These are phyloP conservation scores for Xylariaceae sp. DNA, from an alignment of 2,329 filamentous ascomycete species.

Conservation along the genomic window DNA sequence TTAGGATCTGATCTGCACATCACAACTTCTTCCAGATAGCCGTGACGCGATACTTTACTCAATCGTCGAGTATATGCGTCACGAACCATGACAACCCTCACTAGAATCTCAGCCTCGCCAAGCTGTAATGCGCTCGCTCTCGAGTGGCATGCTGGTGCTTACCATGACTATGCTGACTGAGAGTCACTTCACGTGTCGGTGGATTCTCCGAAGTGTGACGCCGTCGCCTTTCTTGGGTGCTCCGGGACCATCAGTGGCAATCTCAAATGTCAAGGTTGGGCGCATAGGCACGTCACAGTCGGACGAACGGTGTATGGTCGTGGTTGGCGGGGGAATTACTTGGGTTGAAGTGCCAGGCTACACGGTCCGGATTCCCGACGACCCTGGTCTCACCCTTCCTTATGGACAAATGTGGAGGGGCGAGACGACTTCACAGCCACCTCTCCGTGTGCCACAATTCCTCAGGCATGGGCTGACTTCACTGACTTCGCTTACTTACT, in stretches of 20 bases:
- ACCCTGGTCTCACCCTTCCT: slow-evolving; percentile 5
- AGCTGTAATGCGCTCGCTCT: slow-evolving; percentile 4
- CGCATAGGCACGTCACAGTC: slow-evolving; percentile 18
- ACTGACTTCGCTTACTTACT: no score
- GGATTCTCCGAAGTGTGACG: slow-evolving; percentile 4
- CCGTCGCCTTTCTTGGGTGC: slow-evolving; percentile 14
- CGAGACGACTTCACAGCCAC: no score
- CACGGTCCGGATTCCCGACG: slow-evolving; percentile 20
- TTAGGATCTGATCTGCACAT: neutral
- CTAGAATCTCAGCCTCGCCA: slow-evolving; percentile 22
- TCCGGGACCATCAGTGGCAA: slow-evolving; percentile 12
- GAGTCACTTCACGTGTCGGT: no score
- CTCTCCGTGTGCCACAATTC: no score
- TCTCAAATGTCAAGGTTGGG: slow-evolving; percentile 4
- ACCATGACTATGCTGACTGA: no score
- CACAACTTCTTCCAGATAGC: slow-evolving; percentile 23
- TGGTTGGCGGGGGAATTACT: slow-evolving; percentile 26
- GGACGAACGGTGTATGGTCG: slow-evolving; percentile 15
- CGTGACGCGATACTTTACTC: slow-evolving; percentile 22
- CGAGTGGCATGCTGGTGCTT: no score
- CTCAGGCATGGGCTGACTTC: no score
- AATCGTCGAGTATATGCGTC: slow-evolving; percentile 12
- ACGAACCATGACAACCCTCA: slow-evolving; percentile 1
- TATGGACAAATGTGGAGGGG: no score
- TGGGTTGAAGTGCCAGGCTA: slow-evolving; percentile 23